Base-by-base conservation (phyloP, 2,329 filamentous ascomycete genomes). In the Coniochaeta hoffmannii region DNA sequence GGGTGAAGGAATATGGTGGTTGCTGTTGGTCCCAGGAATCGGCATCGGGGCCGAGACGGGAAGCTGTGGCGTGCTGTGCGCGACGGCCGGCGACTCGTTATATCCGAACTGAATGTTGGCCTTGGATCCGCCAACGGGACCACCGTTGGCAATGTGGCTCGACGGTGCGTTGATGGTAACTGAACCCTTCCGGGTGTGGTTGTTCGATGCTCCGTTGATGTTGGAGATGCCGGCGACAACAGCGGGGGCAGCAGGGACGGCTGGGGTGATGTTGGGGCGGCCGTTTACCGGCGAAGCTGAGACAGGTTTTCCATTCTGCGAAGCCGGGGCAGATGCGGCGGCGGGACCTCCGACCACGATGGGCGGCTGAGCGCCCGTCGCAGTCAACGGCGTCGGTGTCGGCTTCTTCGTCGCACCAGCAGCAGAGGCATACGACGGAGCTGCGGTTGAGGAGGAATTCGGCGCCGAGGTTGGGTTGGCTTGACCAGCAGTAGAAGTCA, bases 121-220 rank as follows among this genome's bases (percentile, higher is more conserved):
- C 74, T 82, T 85, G 74, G 69, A 80, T 71, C 74, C 78, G 38
- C 84, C 82, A 55, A 72, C 71, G 38, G 75, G 66, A 58, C 84
- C 88, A 64, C 90, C 90, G 78, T 95, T 96, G 64, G 87, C 80
- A 58, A 86, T 82, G 70, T 85, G 89, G 67, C 86, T 86, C 63
- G 81, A 88, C 55, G 89, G 83, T 63, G 88, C 89, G 68, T 89
- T 88, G 77, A 97, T 96, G 66, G 92, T 96, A 66, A 96, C 88
- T 17, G 93, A 96, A 61, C 86, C 85, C 75, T 96, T 96, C 69
- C 90, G 85, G 68, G 79, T 81, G 76, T 97, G 92, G 64, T 90
- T 86, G 63, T 78, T 77, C 55, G 79, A 72, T 62, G 76, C 75
- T 62, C 89, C 89, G 82, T 95, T 94, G 64, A 83, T 73, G 66